Evolutionary conservation across 495 filamentous ascomycete genomes (phyloP), one percentile per base, ranked within the genome.

Genomic region (Recurvomyces mirabilis): DNA sequence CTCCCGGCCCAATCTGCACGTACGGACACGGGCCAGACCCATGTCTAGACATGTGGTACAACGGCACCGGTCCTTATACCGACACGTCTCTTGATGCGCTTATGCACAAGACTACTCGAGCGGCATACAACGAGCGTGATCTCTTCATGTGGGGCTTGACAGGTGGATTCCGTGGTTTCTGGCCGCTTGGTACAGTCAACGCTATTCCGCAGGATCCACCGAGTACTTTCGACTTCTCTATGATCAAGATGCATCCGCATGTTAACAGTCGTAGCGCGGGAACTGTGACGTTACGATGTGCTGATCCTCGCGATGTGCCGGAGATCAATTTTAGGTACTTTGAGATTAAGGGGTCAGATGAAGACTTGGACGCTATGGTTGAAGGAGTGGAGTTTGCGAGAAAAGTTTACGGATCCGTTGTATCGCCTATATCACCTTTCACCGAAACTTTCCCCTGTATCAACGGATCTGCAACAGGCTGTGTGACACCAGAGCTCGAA

Each of bases 161-260:
- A 43, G 71, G 68, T 38, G 75, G 74, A 41, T 74, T 52, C 52
- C 68, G 66, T 1, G 67, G 63, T 4, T 74, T 32, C 50, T 53
- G 41, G 33, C 46, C 35, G 41, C 57, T 49, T 51, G 60, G 42
- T 40, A 56, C 26, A 19, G 29, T 51, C 24, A 40, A 65, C 33
- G 51, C 65, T 35, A 55, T 66, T 35, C 51, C 60, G 9, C 9
- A 9, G 26, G 26, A 30, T n/a, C 26, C 26, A n/a, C 26, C 26
- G 26, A 30, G n/a, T 30, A 53, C 72, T 66, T 64, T 56, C 58
- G 3, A 53, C 48, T 49, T 35, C 42, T 32, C 38, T 43, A 1
- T 42, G 9, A 30, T 60, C 13, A 60, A 60, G 38, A 47, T 51
- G 18, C 51, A 57, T 30, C 26, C 26, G 26, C 26, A 30, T 30